These are phyloP conservation scores for Drosera spatulata DNA, from an alignment of 179 eudicot genomes.

Conservation along the genomic window DNA sequence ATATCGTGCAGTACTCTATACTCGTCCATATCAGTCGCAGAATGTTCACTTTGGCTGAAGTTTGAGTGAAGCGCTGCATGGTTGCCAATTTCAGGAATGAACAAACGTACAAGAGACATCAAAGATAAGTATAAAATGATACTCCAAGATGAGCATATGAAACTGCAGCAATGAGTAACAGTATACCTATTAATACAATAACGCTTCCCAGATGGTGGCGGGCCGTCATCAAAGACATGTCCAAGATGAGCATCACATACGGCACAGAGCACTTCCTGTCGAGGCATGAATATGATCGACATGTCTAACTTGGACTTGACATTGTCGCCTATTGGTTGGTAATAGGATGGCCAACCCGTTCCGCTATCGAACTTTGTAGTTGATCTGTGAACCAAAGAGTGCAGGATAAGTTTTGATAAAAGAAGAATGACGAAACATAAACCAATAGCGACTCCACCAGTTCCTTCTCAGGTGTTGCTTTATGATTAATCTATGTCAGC, in stretches of 20 bases:
- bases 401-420: no score
- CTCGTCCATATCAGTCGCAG: no score
- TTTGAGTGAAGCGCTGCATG: slow-evolving; percentile 26
- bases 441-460: no score
- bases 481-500: no score
- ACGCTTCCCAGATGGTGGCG: slow-evolving; percentile 86
- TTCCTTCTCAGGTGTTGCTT: no score
- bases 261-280: slow-evolving; percentile 70
- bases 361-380: slow-evolving; percentile 91
- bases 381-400: slow-evolving; percentile 32
- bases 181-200: slow-evolving; percentile 84
- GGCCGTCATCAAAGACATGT: slow-evolving; percentile 84
- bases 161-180: not conserved
- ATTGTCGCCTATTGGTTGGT: slow-evolving; percentile 56
- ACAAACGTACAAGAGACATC: no score
- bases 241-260: slow-evolving; percentile 90
- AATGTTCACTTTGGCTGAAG: slow-evolving; percentile 13
- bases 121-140: not conserved
- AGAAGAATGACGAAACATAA: no score
- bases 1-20: no score
- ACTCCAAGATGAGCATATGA: not conserved
- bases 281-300: slow-evolving; percentile 90
- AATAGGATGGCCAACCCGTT: slow-evolving; percentile 98
- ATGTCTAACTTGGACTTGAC: slow-evolving; percentile 77
- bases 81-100: not conserved